Evolutionary conservation across 2,329 filamentous ascomycete genomes (phyloP).

Genomic region (Aspergillus tanneri): DNA sequence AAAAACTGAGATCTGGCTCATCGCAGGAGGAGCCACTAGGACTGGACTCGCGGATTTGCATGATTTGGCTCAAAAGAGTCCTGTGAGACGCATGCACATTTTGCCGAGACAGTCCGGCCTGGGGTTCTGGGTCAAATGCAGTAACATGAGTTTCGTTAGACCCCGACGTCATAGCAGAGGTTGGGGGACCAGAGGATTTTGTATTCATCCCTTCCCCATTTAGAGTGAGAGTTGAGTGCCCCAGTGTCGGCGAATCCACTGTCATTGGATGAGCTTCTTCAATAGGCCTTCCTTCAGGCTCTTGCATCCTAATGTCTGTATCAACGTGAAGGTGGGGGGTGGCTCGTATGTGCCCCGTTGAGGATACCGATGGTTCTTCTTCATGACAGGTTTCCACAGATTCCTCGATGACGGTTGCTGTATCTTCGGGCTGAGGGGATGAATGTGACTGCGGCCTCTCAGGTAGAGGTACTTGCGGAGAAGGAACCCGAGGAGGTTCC

Average conservation of each 20-base stretch:
- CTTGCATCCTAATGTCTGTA: conserved; percentile 20
- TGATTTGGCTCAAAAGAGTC: conserved; percentile 50
- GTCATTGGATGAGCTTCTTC: conserved; percentile 25
- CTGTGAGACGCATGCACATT: conserved; percentile 35
- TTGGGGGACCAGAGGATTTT: conserved; percentile 16
- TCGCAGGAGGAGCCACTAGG: conserved; percentile 43
- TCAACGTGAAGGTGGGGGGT: conserved; percentile 30
- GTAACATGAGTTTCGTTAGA: conserved; percentile 63
- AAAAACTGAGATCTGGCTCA: conserved; percentile 40
- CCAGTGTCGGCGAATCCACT: conserved; percentile 48
- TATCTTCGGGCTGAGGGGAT: conserved; percentile 18
- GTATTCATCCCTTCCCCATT: conserved; percentile 10
- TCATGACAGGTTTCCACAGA: conserved; percentile 15
- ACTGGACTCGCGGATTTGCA: conserved; percentile 49
- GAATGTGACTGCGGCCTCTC: conserved; percentile 8
- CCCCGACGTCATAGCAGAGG: conserved; percentile 54
- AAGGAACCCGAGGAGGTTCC: conserved; percentile 37
- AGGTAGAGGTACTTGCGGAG: conserved; percentile 23
- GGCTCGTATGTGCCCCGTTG: conserved; percentile 8
- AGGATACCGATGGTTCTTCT: conserved; percentile 7
- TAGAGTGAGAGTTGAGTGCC: conserved; percentile 24
- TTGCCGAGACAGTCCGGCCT: conserved; percentile 54
- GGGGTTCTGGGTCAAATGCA: conserved; percentile 68
- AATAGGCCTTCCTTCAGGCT: conserved; percentile 2
- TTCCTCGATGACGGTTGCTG: conserved; percentile 26